Percentiles rank a stretch among this genome's conserved stretches.
phyloP scores from a whole-genome alignment of 1,139 yeast species.

The Entelexis sorbosivorans region DNA sequence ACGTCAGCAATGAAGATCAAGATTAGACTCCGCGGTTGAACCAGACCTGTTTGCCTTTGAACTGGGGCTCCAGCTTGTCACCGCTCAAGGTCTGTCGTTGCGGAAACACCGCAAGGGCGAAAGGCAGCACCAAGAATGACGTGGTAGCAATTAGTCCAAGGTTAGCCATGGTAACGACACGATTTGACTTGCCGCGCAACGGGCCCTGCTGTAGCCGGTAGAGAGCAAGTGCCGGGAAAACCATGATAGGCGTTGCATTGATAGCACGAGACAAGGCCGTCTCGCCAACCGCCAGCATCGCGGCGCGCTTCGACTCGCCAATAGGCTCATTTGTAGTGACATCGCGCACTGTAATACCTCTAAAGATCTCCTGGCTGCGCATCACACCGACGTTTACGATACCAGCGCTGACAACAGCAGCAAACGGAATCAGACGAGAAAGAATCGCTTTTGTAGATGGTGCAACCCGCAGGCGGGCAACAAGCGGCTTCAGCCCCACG shows the following conservation, averaged over 20 bases:
- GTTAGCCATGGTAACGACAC: constrained; percentile 55
- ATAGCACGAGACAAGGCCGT: constrained; percentile 91
- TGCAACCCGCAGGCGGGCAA: constrained; percentile 65
- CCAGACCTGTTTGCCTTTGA: constrained; percentile 56
- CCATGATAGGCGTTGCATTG: constrained; percentile 96
- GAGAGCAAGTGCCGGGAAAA: constrained; percentile 74
- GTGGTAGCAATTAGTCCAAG: constrained; percentile 77
- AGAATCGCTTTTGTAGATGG: constrained; percentile 60
- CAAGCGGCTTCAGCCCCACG: constrained; percentile 75
- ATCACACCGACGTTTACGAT: constrained; percentile 84
- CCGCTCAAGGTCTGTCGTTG: constrained; percentile 61
- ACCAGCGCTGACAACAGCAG: constrained; percentile 96
- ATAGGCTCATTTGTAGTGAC: constrained; percentile 40
- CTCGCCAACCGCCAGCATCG: constrained; percentile 86
- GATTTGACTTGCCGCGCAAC: constrained; percentile 41
- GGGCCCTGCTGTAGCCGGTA: constrained; percentile 58
- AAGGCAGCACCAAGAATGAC: constrained; percentile 78
- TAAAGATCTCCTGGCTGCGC: constrained; percentile 88
- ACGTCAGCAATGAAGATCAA: too few relatives aligned
- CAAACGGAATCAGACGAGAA: constrained; percentile 87
- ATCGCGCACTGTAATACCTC: constrained; percentile 74
- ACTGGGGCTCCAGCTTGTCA: constrained; percentile 48
- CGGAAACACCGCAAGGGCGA: constrained; percentile 92
- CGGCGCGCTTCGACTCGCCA: constrained; percentile 79
- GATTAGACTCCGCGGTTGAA: constrained; percentile 82